A percentile compares a stretch with the other conserved stretches of the same genome.
Conservation (phyloP, 108 stramenopile genomes). For the Pseudonitzschia multiseries region DNA sequence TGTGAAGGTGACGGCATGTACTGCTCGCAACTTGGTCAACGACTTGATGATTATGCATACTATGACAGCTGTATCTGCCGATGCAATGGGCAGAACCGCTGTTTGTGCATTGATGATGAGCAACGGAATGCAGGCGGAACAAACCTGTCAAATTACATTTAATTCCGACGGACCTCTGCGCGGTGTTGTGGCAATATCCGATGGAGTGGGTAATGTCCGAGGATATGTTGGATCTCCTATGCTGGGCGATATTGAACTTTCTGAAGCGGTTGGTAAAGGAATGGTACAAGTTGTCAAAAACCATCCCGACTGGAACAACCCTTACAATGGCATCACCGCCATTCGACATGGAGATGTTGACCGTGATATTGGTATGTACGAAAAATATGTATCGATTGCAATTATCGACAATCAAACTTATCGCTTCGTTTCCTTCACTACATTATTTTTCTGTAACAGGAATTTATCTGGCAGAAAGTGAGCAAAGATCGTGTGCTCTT, state of each 20-base stretch:
- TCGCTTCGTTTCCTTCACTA: background rate
- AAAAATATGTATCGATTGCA: background rate
- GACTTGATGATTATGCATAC: slow-evolving; percentile 80
- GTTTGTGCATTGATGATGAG: slow-evolving; percentile 67
- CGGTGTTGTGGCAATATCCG: slow-evolving; percentile 68
- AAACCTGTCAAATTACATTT: slow-evolving; percentile 78
- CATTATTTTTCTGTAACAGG: slow-evolving; percentile 24
- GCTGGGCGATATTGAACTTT: slow-evolving; percentile 59
- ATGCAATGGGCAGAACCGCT: slow-evolving; percentile 70
- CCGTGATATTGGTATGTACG: slow-evolving; percentile 74
- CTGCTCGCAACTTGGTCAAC: slow-evolving; percentile 83
- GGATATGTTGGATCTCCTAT: slow-evolving; percentile 82
- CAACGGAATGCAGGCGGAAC: slow-evolving; percentile 86
- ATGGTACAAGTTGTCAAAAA: slow-evolving; percentile 85
- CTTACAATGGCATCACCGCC: slow-evolving; percentile 87
- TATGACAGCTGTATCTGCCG: slow-evolving; percentile 68
- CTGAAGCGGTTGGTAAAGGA: slow-evolving; percentile 77
- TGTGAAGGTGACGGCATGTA: slow-evolving; percentile 79
- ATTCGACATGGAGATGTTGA: slow-evolving; percentile 82
- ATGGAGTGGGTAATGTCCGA: slow-evolving; percentile 60
- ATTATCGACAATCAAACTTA: background rate
- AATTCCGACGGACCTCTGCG: slow-evolving; percentile 81
- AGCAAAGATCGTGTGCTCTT: slow-evolving; percentile 86
- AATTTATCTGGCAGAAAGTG: slow-evolving; percentile 80
- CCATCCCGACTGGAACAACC: slow-evolving; percentile 85